Evolutionary conservation across 768 basidiomycete species (phyloP), one percentile per base, ranked within the genome.

Genomic region (Russula ochroleuca): DNA sequence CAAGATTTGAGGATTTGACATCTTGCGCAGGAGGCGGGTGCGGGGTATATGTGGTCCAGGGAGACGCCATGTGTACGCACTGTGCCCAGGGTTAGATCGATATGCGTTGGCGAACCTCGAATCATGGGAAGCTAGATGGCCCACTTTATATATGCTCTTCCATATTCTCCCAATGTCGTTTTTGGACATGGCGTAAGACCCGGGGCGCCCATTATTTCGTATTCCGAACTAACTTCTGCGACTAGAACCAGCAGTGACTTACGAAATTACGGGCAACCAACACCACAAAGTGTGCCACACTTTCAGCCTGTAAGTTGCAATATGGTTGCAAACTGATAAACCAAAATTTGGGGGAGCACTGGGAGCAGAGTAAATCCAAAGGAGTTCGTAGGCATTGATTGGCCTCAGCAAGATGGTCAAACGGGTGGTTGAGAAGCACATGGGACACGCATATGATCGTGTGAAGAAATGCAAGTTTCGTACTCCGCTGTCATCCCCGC

Each of bases 11-110:
- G 11, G 28, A 7, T 21, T 45, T n/a, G 56, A 57, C n/a, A 33
- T 45, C 28, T 2, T n/a, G 28, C 1, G 56, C 7, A 15, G 43
- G 43, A 15, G 13, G n/a, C 31, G 28, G n/a, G 41, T n/a, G 28
- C 13, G 56, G 56, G 43, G 41, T 4, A 35, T 57, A 45, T 33
- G n/a, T 57, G 31, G 13, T 2, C 43, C 43, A 45, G 31, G 43
- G n/a, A 33, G 56, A 57, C 33, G 56, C 56, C 56, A 57, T 57
- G 43, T 21, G 13, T 10, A n/a, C 13, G n/a, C n/a, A 15, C 43
- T 15, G n/a, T 23, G 14, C 13, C 13, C 33, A 45, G 21, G 15
- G 19, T n/a, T 33, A 4, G 17, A 45, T 57, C 40, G 40, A 53
- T 37, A 35, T 3, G 33, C 9, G 14, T 6, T 38, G 8, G 38